Evolutionary conservation across 371 early-diverging fungal genomes (phyloP).

Genomic region (Umbelopsis sp.): DNA sequence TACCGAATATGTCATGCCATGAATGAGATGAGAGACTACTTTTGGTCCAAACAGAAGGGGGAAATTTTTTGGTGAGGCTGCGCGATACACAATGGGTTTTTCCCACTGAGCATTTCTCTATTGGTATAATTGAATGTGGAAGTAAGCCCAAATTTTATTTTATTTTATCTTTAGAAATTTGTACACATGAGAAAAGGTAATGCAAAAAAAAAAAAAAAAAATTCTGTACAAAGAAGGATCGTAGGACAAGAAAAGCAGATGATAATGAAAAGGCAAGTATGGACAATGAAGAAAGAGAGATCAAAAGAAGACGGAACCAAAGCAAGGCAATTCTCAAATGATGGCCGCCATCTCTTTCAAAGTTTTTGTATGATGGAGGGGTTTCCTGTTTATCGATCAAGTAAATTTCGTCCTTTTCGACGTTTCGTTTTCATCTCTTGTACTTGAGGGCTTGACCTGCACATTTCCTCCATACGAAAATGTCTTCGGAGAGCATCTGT

Average conservation of each 20-base stretch:
- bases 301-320: neutral
- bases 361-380: too few relatives aligned
- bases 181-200: conserved; percentile 9
- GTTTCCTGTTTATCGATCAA: neutral
- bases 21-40: neutral
- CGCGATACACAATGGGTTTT: neutral
- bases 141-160: neutral
- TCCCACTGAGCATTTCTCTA: too few relatives aligned
- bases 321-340: neutral
- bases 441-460: conserved; percentile 50
- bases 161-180: neutral
- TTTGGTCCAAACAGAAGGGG: neutral
- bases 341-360: neutral
- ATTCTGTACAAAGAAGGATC: conserved; percentile 6
- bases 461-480: conserved; percentile 60
- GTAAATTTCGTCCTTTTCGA: neutral
- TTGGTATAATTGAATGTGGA: neutral
- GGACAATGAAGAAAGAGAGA: conserved; percentile 1
- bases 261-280: conserved; percentile 3
- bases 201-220: conserved; percentile 14
- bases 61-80: neutral
- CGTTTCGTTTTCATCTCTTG: conserved; percentile 39
- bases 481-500: conserved; percentile 71
- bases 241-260: neutral
- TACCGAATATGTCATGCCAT: too few relatives aligned